phyloP scores from a whole-genome alignment of 2,329 filamentous ascomycete species.

The Didymella pomorum region DNA sequence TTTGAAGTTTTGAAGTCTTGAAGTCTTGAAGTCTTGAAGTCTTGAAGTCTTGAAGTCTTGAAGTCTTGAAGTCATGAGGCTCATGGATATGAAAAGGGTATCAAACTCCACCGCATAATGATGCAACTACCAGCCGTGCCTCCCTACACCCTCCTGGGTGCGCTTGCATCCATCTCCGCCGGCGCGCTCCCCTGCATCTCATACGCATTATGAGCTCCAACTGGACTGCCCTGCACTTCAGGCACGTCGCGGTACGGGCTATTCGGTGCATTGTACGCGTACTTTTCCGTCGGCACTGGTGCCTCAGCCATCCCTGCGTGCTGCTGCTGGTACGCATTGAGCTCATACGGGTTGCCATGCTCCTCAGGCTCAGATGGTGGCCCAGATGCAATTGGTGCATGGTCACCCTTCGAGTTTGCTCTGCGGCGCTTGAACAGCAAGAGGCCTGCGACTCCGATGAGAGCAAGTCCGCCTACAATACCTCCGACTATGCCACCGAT shows the following conservation, averaged over 20 bases:
- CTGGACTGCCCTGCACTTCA: slow-evolving; percentile 10
- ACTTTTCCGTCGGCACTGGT: slow-evolving; percentile 17
- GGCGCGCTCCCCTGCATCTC: slow-evolving; percentile 18
- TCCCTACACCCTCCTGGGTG: slow-evolving; percentile 1
- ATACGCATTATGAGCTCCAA: not conserved
- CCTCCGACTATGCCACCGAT: slow-evolving; percentile 31
- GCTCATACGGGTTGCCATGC: slow-evolving; percentile 20
- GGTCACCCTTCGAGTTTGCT: slow-evolving; percentile 7
- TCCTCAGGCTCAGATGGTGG: slow-evolving; percentile 19
- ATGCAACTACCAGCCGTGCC: not conserved
- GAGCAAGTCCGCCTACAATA: slow-evolving; percentile 23
- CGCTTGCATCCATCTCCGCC: slow-evolving; percentile 20
- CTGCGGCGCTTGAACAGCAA: slow-evolving; percentile 21
- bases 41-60: not conserved
- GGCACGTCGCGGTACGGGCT: slow-evolving; percentile 11
- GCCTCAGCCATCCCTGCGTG: slow-evolving; percentile 10
- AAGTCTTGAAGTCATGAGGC: not conserved
- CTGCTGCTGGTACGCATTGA: slow-evolving; percentile 13
- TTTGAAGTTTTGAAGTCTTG: too few relatives aligned
- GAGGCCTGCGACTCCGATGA: slow-evolving; percentile 20
- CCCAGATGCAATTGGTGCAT: slow-evolving; percentile 10
- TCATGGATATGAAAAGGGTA: not conserved
- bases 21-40: not conserved
- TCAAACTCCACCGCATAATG: not conserved
- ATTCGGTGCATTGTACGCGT: slow-evolving; percentile 8